Conservation (phyloP, 225 moss, liverwort and hornwort genomes). For the Neckera pumila region DNA sequence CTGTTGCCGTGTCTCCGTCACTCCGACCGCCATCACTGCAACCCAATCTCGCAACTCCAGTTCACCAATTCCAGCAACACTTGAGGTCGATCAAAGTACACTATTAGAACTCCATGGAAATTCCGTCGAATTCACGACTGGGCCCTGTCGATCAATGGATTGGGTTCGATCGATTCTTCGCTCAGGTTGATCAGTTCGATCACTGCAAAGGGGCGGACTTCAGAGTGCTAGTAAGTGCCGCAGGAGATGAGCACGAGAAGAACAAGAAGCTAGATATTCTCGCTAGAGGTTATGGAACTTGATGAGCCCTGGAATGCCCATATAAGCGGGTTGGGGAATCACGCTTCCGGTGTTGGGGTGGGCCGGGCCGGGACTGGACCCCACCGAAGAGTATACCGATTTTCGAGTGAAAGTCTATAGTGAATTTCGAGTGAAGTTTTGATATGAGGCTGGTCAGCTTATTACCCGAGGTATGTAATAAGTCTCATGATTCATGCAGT, state of each 20-base stretch:
- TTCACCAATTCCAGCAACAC: no score
- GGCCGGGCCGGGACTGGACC: no score
- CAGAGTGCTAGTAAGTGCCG: not conserved
- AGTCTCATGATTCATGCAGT: not conserved
- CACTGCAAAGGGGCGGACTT: not conserved
- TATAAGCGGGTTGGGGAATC: not conserved
- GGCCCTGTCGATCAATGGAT: not conserved
- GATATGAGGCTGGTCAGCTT: not conserved
- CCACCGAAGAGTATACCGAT: not conserved
- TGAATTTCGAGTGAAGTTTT: no score
- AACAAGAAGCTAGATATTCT: not conserved
- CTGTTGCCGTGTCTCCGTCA: not conserved
- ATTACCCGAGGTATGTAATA: not conserved
- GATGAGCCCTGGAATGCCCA: not conserved
- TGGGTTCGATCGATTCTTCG: not conserved
- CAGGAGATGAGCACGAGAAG: not conserved
- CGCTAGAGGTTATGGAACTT: not conserved
- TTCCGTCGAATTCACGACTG: not conserved
- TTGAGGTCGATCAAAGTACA: not conserved
- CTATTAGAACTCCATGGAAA: not conserved
- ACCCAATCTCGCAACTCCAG: not conserved
- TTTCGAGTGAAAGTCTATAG: no score
- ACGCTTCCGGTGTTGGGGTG: not conserved
- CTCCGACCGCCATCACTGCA: conserved; percentile 1
- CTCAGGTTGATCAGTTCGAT: not conserved